Percentiles rank a stretch among this genome's conserved stretches.
Evolutionary conservation across 2,329 filamentous ascomycete species (phyloP).

Genomic region (Claviceps purpurea): DNA sequence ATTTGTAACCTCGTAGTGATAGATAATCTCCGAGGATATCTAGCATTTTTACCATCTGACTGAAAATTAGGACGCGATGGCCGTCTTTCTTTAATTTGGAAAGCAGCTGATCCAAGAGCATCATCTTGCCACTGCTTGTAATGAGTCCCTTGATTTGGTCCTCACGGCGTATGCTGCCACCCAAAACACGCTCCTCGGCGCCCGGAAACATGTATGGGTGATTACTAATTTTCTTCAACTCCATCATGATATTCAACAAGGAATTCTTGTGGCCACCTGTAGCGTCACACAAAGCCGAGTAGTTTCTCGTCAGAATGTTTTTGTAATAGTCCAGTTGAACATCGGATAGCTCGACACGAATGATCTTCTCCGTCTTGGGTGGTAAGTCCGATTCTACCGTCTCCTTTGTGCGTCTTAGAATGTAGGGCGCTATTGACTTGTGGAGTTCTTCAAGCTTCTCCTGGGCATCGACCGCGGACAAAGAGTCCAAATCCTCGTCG

Average conservation of each 20-base stretch:
- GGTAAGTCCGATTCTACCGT: slow-evolving; percentile 94
- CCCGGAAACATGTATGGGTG: slow-evolving; percentile 97
- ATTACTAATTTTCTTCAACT: slow-evolving; percentile 97
- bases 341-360: slow-evolving; percentile 91
- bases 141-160: slow-evolving; percentile 88
- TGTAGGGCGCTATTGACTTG: slow-evolving; percentile 78
- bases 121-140: slow-evolving; percentile 98
- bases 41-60: slow-evolving; percentile 98
- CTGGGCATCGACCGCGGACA: slow-evolving; percentile 68
- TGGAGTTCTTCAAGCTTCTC: slow-evolving; percentile 79
- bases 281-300: slow-evolving; percentile 83
- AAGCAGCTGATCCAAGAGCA: slow-evolving; percentile 90
- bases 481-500: slow-evolving; percentile 74
- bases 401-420: slow-evolving; percentile 90
- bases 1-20: slow-evolving; percentile 83
- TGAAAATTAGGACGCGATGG: slow-evolving; percentile 94
- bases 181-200: slow-evolving; percentile 78
- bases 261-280: slow-evolving; percentile 88
- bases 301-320: slow-evolving; percentile 94
- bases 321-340: slow-evolving; percentile 98
- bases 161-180: slow-evolving; percentile 67
- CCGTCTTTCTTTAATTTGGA: slow-evolving; percentile 87
- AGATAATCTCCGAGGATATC: slow-evolving; percentile 94
- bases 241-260: slow-evolving; percentile 97
- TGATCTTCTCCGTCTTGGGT: slow-evolving; percentile 97